Evolutionary conservation across 1,139 yeast species (phyloP).

Genomic region (Sugiyamaella xylanicola): DNA sequence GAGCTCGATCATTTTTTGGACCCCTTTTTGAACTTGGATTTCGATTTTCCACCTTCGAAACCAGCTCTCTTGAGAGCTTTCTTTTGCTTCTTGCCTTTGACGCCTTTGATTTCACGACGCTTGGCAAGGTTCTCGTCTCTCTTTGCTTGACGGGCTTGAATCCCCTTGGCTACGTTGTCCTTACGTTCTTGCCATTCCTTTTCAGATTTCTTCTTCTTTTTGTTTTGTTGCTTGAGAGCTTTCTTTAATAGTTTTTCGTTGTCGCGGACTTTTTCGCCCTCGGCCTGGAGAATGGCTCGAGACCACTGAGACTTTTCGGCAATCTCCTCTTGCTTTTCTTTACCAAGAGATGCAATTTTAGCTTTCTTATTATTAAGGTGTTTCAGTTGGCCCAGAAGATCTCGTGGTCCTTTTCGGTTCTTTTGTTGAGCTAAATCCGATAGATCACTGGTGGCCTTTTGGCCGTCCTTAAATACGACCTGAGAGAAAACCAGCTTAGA

Average conservation of each 20-base stretch:
- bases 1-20: not conserved
- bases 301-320: constrained; percentile 84
- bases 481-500: constrained; percentile 67
- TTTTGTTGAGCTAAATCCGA: constrained; percentile 59
- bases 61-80: constrained; percentile 34
- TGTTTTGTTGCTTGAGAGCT: constrained; percentile 78
- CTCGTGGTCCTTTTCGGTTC: constrained; percentile 62
- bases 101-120: constrained; percentile 50
- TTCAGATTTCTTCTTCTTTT: constrained; percentile 75
- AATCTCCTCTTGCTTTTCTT: constrained; percentile 61
- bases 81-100: constrained; percentile 49
- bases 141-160: constrained; percentile 69
- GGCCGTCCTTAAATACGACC: constrained; percentile 81
- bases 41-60: constrained; percentile 32
- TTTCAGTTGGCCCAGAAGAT: constrained; percentile 77
- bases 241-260: constrained; percentile 86
- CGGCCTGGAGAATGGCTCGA: constrained; percentile 79
- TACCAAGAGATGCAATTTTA: constrained; percentile 60
- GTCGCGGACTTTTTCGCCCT: constrained; percentile 84
- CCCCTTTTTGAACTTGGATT: constrained; percentile 12
- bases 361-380: constrained; percentile 74
- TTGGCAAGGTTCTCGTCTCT: constrained; percentile 83
- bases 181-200: constrained; percentile 81
- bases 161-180: constrained; percentile 72
- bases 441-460: constrained; percentile 76